Base-by-base conservation (phyloP, 73 alveolate genomes). In the Blepharisma japonicum region DNA sequence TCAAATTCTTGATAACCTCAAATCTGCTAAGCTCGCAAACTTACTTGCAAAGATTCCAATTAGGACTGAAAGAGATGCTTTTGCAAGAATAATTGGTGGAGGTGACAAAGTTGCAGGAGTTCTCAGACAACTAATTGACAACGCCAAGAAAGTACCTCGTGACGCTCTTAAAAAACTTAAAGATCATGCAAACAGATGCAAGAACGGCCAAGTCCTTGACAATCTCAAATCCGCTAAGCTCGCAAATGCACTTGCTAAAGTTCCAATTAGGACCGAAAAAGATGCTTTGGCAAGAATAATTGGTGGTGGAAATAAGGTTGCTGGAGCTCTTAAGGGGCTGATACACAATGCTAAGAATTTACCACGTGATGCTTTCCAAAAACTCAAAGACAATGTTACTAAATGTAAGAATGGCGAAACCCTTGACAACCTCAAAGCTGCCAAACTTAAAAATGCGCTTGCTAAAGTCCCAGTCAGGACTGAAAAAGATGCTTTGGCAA, bases 31-130 rank as follows among this genome's bases (percentile, higher is more conserved):
- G 42, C 42, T 32, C 42, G 42, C 42, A 3, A 32, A 32, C 42
- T 32, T 32, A 32, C 47, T 61, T n/a, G 11, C 47, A 25, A 14
- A 25, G 23, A 39, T 61, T 1, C 74, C 74, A 20, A 20, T 11
- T 20, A 61, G 74, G 46, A 61, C 74, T 20, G 11, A 14, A 25
- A 61, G 48, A 61, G 74, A 61, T 25, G 38, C 74, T 61, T 61
- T 20, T 25, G 47, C 14, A 0, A 61, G 74, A 61, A 14, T 61
- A 18, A 39, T 61, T 61, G 74, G 74, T 18, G 74, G 74, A 61
- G 74, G 74, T n/a, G 74, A 61, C 23, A 61, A 61, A 61, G 23
- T 61, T 39, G 0, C 14, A 61, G 74, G 74, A 8, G 74, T 39
- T 3, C 47, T 61, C 39, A 61, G 74, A 39, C 14, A n/a, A 2